These are phyloP conservation scores for Trametes versicolor DNA, from an alignment of 1,284 basidiomycete species.

Conservation along the genomic window DNA sequence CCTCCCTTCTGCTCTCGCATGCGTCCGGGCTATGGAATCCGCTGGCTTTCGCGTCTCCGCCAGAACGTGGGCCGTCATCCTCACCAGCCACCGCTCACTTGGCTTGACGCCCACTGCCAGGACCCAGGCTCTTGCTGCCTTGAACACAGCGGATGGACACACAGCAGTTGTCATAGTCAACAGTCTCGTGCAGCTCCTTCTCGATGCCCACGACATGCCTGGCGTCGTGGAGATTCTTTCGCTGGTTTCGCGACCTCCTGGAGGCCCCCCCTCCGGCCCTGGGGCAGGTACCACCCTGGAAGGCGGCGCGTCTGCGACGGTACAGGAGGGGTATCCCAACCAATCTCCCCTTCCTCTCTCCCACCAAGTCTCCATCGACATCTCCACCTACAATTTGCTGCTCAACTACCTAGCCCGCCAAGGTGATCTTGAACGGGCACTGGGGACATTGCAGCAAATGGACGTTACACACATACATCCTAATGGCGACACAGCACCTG, in stretches of 20 bases:
- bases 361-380: conserved; percentile 44
- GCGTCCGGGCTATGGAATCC: conserved; percentile 62
- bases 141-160: conserved; percentile 51
- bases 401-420: conserved; percentile 64
- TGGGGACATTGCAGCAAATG: conserved; percentile 61
- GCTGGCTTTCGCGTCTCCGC: conserved; percentile 62
- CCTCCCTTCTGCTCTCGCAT: conserved; percentile 60
- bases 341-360: conserved; percentile 31
- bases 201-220: conserved; percentile 63
- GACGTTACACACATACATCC: conserved; percentile 51
- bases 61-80: conserved; percentile 68
- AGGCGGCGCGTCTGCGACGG: conserved; percentile 37
- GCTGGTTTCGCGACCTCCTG: conserved; percentile 53
- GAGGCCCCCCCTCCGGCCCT: conserved; percentile 33
- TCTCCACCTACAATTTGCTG: conserved; percentile 70
- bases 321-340: background rate
- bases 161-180: conserved; percentile 66
- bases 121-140: conserved; percentile 56
- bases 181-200: conserved; percentile 64
- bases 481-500: conserved; percentile 56
- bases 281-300: conserved; percentile 47
- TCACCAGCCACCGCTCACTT: conserved; percentile 64
- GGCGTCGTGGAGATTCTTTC: conserved; percentile 57
- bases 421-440: conserved; percentile 55
- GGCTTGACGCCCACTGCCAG: conserved; percentile 67